Base-by-base conservation (phyloP, 1,139 yeast species). In the Hanseniaspora gamundiae region DNA sequence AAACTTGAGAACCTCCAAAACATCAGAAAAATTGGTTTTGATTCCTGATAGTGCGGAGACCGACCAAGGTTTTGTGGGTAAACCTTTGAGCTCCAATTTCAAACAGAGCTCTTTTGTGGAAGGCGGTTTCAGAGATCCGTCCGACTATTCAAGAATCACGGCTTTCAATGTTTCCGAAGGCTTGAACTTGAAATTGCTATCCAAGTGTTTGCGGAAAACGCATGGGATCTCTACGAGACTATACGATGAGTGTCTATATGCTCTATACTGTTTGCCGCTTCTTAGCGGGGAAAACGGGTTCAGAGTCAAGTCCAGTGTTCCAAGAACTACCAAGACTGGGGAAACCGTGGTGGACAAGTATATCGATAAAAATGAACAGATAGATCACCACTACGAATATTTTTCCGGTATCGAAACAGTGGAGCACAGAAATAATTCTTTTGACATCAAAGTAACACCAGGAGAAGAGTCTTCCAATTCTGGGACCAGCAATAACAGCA, bases 121-220 rank as follows among this genome's bases (percentile, higher is more conserved):
- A 35, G 42, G 38, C 2, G 31, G 14, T 6, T 28, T 30, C 11
- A 27, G 30, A 1, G 64, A 88, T 48, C 83, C 79, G 3, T 77
- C 73, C 35, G 83, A 78, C 51, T 74, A 81, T 52, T 78, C 94
- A 26, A 65, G 97, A 48, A 86, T 87, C 51, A 87, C 97, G 0
- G 96, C 96, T 0, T 88, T 88, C 60, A 76, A 86, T 52, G 79
- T 87, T 8, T 79, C 95, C 22, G 95, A 86, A 47, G 86, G 83
- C 20, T 80, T 87, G 57, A 71, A 83, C 53, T 64, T 88, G 43
- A 69, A 71, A 35, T 69, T 75, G 2, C 76, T 86, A 1, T 71
- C 82, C 1, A 70, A 72, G 44, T 88, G 84, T 54, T 62, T 88
- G 38, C 68, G 73, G 39, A 69, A 72, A 14, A 71, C 80, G 44